Evolutionary conservation across 805 yeast species (phyloP), one percentile per base, ranked within the genome.

Genomic region (Millerago galiae): DNA sequence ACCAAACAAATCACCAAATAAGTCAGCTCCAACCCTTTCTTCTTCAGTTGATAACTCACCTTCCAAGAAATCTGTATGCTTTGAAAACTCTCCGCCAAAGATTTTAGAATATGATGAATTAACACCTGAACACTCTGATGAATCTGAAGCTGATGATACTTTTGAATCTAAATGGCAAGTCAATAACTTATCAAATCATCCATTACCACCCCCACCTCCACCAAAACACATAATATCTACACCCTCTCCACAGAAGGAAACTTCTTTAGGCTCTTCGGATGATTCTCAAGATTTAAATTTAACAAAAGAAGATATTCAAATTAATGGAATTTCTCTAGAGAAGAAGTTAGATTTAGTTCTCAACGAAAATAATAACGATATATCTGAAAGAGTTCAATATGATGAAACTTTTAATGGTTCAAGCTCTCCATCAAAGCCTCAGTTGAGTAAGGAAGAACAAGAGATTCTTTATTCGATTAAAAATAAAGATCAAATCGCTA

Each of bases 261-360:
- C 59, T 9, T 42, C 54, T 1, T 21, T 54, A 12, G 55, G 51
- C 2, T 56, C 54, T 5, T 50, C 56, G 25, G 59, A 54, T 15
- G 56, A 51, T 13, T 35, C 50, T 13, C 48, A 48, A 34, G 66
- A 63, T 15, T 38, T 51, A 31, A 48, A 50, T 8, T 42, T 60
- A 14, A 56, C 62, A 3, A 58, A 52, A 8, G 59, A 58, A 15
- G 60, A 62, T 1, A 35, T 64, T 6, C 37, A 42, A 13, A 43
- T 45, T 13, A 48, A 46, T 43, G 52, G 53, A 44, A 63, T 54
- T 55, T 61, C 60, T 38, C 55, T 74, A 32, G 69, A 69, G 46
- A 71, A 74, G 46, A 72, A 69, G 51, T 58, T 74, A 42, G 72
- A 70, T 42, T 60, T 72, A 2, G 70, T 66, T 35, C 56, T 74